Base-by-base conservation (phyloP, 805 yeast species). In the Nematodospora valgi region DNA sequence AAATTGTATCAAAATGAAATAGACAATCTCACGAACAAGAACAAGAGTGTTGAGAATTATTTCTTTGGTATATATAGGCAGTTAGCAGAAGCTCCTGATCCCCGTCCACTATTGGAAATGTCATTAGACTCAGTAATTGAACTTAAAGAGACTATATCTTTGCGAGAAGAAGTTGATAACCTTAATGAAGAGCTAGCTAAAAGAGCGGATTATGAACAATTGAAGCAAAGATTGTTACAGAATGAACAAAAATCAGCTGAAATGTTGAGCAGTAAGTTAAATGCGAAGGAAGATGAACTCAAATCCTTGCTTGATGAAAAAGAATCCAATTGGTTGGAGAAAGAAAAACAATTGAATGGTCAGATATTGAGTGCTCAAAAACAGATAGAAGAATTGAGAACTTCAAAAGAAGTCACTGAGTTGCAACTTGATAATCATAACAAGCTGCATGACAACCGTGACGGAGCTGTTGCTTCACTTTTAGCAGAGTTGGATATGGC, bases 21-120 rank as follows among this genome's bases (percentile, higher is more conserved):
- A 49, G 98, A 91, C 55, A 64, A 70, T 27, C 65, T 91, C 44
- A 86, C 96, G 2, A 76, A 77, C 45, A 77, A 93, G 43, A 79
- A 86, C 36, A 86, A 89, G 52, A 66, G 58, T 29, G 77, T 85
- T 1, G 98, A 93, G 51, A 66, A 72, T 24, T 70, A 79, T 20
- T 82, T 93, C 50, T 76, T 88, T 54, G 78, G 80, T 13, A 68
- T 86, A 15, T 91, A 91, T 62, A 68, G 86, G 37, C 68, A 78
- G 11, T 62, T 91, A 4, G 86, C 88, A 4, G 96, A 89, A 55
- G 89, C 94, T 0, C 97, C 97, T 0, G 97, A 91, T 61, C 98
- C 98, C 1, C 76, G 73, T 42, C 94, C 95, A 4, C 58, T 89
- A 27, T 62, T 91, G 39, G 84, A 83, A 47, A 72, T 78, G 24